Evolutionary conservation across 2,329 filamentous ascomycete species (phyloP).

Genomic region (Ophiognomonia clavigignenti-juglandacearum): DNA sequence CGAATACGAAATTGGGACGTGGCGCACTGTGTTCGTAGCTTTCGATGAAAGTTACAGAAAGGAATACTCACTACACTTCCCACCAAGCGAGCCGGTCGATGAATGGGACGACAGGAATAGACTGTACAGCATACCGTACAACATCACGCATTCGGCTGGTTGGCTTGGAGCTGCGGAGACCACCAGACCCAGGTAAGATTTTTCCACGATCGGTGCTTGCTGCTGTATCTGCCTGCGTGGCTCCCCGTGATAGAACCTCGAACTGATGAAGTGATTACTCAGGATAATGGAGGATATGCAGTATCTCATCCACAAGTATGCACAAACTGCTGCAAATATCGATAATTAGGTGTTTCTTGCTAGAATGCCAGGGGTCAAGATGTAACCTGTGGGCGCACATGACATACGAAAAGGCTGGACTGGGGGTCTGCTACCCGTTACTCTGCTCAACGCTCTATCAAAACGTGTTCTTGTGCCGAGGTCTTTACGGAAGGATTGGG

Average conservation of each 20-base stretch:
- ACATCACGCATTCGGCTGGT: not conserved
- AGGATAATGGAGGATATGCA: constrained; percentile 19
- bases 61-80: not conserved
- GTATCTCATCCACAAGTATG: constrained; percentile 18
- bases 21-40: not conserved
- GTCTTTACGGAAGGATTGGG: too few relatives aligned
- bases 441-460: too few relatives aligned
- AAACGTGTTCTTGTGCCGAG: too few relatives aligned
- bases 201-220: not conserved
- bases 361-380: too few relatives aligned
- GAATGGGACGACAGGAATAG: constrained; percentile 4
- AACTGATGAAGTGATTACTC: not conserved
- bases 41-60: constrained; percentile 2
- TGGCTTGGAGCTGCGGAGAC: not conserved
- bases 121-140: constrained; percentile 1
- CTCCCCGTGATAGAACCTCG: not conserved
- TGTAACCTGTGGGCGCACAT: too few relatives aligned
- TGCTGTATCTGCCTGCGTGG: not conserved
- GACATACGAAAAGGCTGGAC: too few relatives aligned
- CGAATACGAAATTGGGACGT: constrained; percentile 6
- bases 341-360: not conserved
- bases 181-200: not conserved
- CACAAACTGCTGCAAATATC: not conserved
- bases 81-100: not conserved
- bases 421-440: too few relatives aligned